Percentiles rank a stretch among this genome's conserved stretches.
These are phyloP conservation scores for Saccharomycopsis fibuligera DNA, from an alignment of 805 yeast species.

Conservation along the genomic window DNA sequence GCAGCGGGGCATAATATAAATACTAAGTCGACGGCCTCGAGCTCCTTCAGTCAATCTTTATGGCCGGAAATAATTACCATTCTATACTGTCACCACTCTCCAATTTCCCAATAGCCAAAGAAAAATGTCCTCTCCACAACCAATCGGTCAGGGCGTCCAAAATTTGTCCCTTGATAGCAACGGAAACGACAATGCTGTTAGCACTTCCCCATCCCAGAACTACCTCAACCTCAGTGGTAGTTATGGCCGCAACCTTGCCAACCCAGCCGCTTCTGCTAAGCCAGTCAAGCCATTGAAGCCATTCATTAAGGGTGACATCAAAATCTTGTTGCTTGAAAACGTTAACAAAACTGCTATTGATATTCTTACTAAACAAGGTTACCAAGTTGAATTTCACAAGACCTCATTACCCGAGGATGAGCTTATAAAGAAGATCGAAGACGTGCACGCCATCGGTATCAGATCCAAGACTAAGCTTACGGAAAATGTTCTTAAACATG, in stretches of 20 bases:
- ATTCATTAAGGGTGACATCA: constrained; percentile 90
- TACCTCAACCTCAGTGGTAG: constrained; percentile 37
- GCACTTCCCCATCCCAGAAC: constrained; percentile 76
- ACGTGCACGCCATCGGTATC: constrained; percentile 95
- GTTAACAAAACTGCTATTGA: constrained; percentile 89
- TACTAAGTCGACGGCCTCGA: no score
- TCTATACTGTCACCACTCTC: no score
- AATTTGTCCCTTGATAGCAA: constrained; percentile 12
- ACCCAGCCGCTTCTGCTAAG: constrained; percentile 42
- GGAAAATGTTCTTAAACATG: constrained; percentile 70
- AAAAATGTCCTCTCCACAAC: constrained; percentile 22
- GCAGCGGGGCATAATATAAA: no score
- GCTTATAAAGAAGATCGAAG: constrained; percentile 85
- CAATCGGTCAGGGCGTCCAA: constrained; percentile 11
- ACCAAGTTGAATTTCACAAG: constrained; percentile 93
- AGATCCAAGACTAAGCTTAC: constrained; percentile 94
- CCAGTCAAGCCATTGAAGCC: constrained; percentile 79
- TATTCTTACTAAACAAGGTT: constrained; percentile 83
- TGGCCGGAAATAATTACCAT: no score
- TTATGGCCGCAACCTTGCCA: constrained; percentile 34
- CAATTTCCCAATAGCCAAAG: no score
- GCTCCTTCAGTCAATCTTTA: no score
- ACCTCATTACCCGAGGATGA: constrained; percentile 87
- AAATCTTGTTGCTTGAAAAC: constrained; percentile 84
- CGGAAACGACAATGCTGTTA: constrained; percentile 48